Conservation (phyloP, 1,284 basidiomycete genomes). For the Moesziomyces antarcticus region DNA sequence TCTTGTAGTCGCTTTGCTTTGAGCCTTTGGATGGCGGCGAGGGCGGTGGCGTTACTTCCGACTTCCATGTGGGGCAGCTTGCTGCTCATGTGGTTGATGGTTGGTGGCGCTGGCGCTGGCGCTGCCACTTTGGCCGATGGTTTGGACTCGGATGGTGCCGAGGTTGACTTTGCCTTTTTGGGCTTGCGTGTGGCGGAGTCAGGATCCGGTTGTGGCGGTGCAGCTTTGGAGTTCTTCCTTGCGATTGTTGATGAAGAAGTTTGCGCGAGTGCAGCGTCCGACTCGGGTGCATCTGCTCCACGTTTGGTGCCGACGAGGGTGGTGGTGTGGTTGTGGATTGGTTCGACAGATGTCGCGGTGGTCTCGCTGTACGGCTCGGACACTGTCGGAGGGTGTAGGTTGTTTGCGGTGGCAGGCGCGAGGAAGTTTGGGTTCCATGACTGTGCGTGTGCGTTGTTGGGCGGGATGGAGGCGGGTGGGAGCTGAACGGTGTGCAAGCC, state of each 20-base stretch:
- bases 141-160: conserved; percentile 9
- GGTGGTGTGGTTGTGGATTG: background rate
- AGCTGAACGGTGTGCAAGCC: conserved; percentile 22
- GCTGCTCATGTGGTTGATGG: conserved; percentile 27
- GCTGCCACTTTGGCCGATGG: background rate
- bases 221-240: conserved; percentile 15
- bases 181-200: conserved; percentile 13
- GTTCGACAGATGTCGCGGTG: background rate
- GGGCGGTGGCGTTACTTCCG: conserved; percentile 56
- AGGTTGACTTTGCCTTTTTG: conserved; percentile 33
- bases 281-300: background rate
- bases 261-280: background rate
- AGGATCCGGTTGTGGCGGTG: conserved; percentile 6
- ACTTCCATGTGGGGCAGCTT: conserved; percentile 59
- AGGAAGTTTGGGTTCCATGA: conserved; percentile 40
- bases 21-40: conserved; percentile 51
- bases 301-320: background rate
- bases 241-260: conserved; percentile 5
- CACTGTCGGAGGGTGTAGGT: conserved; percentile 6
- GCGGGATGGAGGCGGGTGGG: conserved; percentile 11
- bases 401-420: conserved; percentile 10
- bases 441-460: conserved; percentile 5
- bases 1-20: conserved; percentile 48
- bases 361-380: background rate
- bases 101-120: conserved; percentile 4